phyloP scores from a whole-genome alignment of 2,329 filamentous ascomycete genomes.

The Xylariaceae sp. region DNA sequence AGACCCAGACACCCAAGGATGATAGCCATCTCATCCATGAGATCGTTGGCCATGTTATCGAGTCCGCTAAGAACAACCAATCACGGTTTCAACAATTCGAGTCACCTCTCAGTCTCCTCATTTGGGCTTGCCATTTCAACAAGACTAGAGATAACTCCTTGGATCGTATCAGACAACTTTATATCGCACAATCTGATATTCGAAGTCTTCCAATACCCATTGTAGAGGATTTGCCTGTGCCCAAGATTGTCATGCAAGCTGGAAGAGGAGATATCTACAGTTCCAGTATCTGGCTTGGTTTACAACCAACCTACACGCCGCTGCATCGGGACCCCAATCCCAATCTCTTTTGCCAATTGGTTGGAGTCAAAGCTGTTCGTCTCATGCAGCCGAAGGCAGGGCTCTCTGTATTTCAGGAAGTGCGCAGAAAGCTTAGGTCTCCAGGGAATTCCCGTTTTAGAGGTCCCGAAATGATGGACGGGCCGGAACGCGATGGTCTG shows the following conservation, averaged over 20 bases:
- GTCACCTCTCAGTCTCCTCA: slow-evolving; percentile 68
- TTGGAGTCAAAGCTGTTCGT: slow-evolving; percentile 74
- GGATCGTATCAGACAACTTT: slow-evolving; percentile 58
- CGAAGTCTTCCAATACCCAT: slow-evolving; percentile 68
- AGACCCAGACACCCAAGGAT: slow-evolving; percentile 1
- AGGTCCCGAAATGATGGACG: slow-evolving; percentile 90
- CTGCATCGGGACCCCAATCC: slow-evolving; percentile 93
- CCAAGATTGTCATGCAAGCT: slow-evolving; percentile 64
- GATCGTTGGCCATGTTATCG: slow-evolving; percentile 38
- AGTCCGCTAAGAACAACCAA: slow-evolving; percentile 22
- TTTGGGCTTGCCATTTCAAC: slow-evolving; percentile 61
- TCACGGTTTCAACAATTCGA: slow-evolving; percentile 61
- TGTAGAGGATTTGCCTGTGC: slow-evolving; percentile 70
- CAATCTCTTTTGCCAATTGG: slow-evolving; percentile 87
- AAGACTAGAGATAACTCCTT: slow-evolving; percentile 12
- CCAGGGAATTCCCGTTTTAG: slow-evolving; percentile 61
- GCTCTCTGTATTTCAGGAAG: slow-evolving; percentile 63
- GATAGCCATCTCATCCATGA: slow-evolving; percentile 6
- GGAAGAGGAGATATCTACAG: slow-evolving; percentile 86
- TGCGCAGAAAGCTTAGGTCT: slow-evolving; percentile 50
- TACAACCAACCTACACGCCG: slow-evolving; percentile 86
- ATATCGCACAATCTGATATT: slow-evolving; percentile 84
- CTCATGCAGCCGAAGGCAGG: slow-evolving; percentile 71
- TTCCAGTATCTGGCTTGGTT: slow-evolving; percentile 86
- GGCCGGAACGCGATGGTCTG: slow-evolving; percentile 69